These are phyloP conservation scores for Fusarium oxysporum DNA, from an alignment of 2,329 filamentous ascomycete species.

Conservation along the genomic window DNA sequence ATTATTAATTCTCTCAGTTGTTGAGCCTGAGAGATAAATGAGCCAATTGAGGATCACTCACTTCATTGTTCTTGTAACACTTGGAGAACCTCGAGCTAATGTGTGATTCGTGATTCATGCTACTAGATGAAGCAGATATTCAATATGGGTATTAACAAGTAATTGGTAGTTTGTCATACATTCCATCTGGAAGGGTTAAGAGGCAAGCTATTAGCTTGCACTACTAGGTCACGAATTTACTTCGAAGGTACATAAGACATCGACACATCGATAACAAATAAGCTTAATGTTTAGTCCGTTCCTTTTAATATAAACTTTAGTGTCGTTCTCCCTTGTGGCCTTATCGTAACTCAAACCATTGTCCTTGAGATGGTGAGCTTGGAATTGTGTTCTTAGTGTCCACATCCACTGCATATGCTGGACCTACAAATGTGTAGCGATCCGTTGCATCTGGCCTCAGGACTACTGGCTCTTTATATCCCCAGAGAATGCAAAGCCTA, in stretches of 20 bases:
- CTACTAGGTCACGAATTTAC: neutral
- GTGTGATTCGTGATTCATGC: neutral
- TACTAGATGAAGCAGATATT: neutral
- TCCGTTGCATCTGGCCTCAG: neutral
- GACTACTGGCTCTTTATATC: conserved; percentile 1
- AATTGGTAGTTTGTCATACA: neutral
- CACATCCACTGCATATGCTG: neutral
- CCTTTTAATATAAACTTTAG: neutral
- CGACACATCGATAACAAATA: neutral
- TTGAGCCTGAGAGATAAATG: conserved; percentile 26
- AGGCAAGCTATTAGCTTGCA: neutral
- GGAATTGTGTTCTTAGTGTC: neutral
- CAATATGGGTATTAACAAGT: neutral
- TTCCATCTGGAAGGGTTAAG: neutral
- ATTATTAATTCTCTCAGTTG: conserved; percentile 27
- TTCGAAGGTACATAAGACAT: no score
- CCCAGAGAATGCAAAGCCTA: neutral
- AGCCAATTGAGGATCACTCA: conserved; percentile 34
- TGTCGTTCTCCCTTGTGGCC: neutral
- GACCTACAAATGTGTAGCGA: neutral
- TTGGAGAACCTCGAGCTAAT: no score
- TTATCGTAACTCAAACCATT: conserved; percentile 6
- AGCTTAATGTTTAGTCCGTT: neutral
- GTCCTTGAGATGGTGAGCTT: neutral
- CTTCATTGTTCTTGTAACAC: neutral